Evolutionary conservation across 2,329 filamentous ascomycete species (phyloP).

Genomic region (Alternaria conjuncta): DNA sequence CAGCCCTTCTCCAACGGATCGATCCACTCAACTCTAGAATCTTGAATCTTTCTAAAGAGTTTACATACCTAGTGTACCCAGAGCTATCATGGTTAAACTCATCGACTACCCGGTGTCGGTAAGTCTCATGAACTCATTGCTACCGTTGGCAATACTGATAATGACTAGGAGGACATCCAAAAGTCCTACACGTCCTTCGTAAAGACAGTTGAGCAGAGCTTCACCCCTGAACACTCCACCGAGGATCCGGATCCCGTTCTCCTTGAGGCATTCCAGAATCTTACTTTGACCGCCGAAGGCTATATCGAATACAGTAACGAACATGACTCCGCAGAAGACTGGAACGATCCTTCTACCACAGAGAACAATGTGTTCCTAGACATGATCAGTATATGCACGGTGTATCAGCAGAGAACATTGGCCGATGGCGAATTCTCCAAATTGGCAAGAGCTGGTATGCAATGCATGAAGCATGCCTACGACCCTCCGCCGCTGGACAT

Average conservation of each 20-base stretch:
- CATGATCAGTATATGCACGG: neutral
- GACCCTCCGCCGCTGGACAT: neutral
- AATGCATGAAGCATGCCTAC: neutral
- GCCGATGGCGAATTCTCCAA: neutral
- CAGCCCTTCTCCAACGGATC: neutral
- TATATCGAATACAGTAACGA: neutral
- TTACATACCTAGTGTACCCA: neutral
- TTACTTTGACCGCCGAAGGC: neutral
- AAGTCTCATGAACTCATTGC: neutral
- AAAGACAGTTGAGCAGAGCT: neutral
- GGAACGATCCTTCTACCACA: neutral
- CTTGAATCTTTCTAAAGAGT: rapidly evolving
- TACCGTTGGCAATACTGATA: rapidly evolving
- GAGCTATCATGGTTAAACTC: neutral
- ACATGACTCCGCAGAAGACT: neutral
- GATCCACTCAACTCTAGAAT: neutral
- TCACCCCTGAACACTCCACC: neutral
- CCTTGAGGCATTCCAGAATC: neutral
- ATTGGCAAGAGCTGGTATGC: neutral
- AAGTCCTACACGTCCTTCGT: neutral
- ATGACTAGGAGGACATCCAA: neutral
- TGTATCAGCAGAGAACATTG: neutral
- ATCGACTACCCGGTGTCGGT: neutral
- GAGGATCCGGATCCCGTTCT: neutral
- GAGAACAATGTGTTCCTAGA: neutral